phyloP scores from a whole-genome alignment of 495 filamentous ascomycete genomes.

The Sordaria brevicollis region DNA sequence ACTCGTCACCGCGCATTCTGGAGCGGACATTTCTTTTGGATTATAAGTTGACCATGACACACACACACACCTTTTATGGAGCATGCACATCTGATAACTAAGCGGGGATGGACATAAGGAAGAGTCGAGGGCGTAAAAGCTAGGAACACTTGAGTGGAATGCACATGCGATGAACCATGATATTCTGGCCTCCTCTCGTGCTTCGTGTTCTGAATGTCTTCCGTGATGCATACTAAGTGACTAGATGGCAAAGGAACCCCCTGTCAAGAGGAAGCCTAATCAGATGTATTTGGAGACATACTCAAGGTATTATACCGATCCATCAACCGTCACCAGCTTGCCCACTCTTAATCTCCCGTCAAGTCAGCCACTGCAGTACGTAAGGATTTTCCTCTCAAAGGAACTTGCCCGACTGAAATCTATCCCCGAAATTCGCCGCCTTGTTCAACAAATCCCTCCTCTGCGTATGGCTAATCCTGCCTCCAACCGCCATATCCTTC shows the following conservation, averaged over 20 bases:
- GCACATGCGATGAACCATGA: neutral
- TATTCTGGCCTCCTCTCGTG: too few species aligned
- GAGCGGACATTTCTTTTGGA: neutral
- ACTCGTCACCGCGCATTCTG: neutral
- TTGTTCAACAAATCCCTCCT: slow-evolving; percentile 69
- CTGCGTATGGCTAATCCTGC: slow-evolving; percentile 62
- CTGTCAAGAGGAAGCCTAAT: too few species aligned
- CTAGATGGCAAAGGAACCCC: too few species aligned
- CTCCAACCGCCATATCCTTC: slow-evolving; percentile 81
- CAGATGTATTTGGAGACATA: too few species aligned
- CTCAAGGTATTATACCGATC: too few species aligned
- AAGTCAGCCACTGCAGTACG: neutral
- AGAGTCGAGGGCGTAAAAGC: neutral
- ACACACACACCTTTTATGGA: neutral
- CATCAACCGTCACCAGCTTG: too few species aligned
- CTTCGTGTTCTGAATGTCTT: neutral
- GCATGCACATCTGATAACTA: neutral
- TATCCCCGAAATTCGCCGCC: slow-evolving; percentile 70
- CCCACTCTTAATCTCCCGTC: too few species aligned
- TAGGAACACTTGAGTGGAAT: neutral
- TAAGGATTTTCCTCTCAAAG: slow-evolving; percentile 24
- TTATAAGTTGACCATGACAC: neutral
- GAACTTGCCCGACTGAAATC: slow-evolving; percentile 74
- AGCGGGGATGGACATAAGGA: neutral
- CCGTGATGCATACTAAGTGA: too few species aligned